Conservation (phyloP, 176 grass and related monocot genomes). For the Echinochloa phyllopogon region DNA sequence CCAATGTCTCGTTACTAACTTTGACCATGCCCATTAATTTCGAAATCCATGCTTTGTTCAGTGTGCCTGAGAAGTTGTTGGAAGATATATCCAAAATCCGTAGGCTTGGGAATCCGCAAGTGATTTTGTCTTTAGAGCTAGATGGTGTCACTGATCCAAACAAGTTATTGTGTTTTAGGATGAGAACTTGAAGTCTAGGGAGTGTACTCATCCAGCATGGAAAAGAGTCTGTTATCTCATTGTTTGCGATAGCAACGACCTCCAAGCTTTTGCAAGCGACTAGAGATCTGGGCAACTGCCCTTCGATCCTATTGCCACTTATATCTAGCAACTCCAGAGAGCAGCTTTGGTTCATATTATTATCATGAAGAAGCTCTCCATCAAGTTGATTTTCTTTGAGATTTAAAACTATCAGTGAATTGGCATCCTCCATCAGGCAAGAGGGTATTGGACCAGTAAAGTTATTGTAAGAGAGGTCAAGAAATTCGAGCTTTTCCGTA, state of each 20-base stretch:
- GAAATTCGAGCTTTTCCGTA: not conserved
- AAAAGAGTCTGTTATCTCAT: not conserved
- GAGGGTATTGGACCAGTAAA: constrained; percentile 17
- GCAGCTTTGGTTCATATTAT: not conserved
- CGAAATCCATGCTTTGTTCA: constrained; percentile 6
- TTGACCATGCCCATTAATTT: constrained; percentile 29
- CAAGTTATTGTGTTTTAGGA: constrained; percentile 34
- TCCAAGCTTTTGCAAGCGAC: not conserved
- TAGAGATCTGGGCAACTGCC: constrained; percentile 17
- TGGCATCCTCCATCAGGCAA: not conserved
- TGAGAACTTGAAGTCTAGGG: constrained; percentile 37
- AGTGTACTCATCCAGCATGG: constrained; percentile 44
- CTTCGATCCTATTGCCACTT: constrained; percentile 22
- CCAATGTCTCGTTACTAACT: constrained; percentile 12
- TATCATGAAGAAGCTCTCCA: not conserved
- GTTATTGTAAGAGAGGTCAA: constrained; percentile 46
- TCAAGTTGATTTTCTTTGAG: constrained; percentile 37
- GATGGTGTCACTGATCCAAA: not conserved
- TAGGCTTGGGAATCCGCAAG: not conserved
- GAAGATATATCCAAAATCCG: constrained; percentile 39
- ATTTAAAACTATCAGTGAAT: not conserved
- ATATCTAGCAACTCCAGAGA: constrained; percentile 2
- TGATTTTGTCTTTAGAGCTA: not conserved
- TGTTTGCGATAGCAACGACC: constrained; percentile 25
- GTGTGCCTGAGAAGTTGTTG: constrained; percentile 48